phyloP scores from a whole-genome alignment of 2,329 filamentous ascomycete genomes.

The Exophiala bonariae region DNA sequence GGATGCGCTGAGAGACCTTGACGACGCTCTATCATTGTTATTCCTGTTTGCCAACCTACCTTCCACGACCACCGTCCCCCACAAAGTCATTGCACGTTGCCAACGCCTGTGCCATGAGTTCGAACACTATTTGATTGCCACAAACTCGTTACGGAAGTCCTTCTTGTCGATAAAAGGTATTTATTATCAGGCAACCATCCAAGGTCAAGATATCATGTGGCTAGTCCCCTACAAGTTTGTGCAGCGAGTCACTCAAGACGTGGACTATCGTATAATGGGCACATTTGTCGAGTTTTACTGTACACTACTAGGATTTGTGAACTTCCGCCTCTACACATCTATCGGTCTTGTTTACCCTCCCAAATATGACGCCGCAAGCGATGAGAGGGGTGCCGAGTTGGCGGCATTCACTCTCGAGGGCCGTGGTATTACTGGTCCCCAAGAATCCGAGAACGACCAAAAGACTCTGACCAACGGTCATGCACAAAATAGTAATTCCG shows the following conservation, averaged over 20 bases:
- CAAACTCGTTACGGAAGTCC: slow-evolving; percentile 87
- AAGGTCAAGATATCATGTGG: slow-evolving; percentile 96
- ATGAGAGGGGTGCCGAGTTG: slow-evolving; percentile 86
- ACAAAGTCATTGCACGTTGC: slow-evolving; percentile 94
- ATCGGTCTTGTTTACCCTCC: slow-evolving; percentile 93
- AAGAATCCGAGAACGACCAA: slow-evolving; percentile 54
- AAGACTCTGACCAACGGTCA: slow-evolving; percentile 55
- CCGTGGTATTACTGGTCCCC: slow-evolving; percentile 53
- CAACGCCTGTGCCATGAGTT: slow-evolving; percentile 93
- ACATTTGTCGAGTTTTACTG: slow-evolving; percentile 99
- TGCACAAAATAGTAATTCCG: slow-evolving; percentile 57
- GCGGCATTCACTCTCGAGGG: slow-evolving; percentile 89
- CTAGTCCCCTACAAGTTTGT: slow-evolving; percentile 98
- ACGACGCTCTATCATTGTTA: slow-evolving; percentile 94
- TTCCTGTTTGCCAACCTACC: slow-evolving; percentile 97
- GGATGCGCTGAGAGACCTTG: slow-evolving; percentile 88
- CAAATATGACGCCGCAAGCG: slow-evolving; percentile 83
- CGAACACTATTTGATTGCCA: slow-evolving; percentile 94
- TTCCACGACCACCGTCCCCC: slow-evolving; percentile 81
- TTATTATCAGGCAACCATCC: slow-evolving; percentile 97
- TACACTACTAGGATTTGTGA: slow-evolving; percentile 90
- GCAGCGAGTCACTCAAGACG: slow-evolving; percentile 86
- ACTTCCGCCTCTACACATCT: slow-evolving; percentile 90
- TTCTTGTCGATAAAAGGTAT: slow-evolving; percentile 99
- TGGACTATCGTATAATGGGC: slow-evolving; percentile 98